Base-by-base conservation (phyloP, 140 eudicot species). In the Ambrosia hybrid region DNA sequence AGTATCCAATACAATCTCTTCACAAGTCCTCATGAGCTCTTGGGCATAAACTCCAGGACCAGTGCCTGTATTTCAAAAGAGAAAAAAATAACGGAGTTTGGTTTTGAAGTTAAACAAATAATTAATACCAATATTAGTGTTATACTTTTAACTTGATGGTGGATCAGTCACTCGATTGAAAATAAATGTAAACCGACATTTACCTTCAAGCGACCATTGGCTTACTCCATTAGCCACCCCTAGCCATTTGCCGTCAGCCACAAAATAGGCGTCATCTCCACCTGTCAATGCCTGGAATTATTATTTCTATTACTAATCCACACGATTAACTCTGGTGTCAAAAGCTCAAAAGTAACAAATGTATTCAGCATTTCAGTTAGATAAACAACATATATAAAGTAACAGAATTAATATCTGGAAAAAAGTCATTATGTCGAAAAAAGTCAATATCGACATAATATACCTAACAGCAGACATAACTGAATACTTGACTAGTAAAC, bases 241-340 rank as follows among this genome's bases (percentile, higher is more conserved):
- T 68, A 92, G 67, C 92, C 95, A 92, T 71, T 86, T 85, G 30
- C 82, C 67, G 68, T 75, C 79, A 78, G 87, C 68, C 39, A 88
- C 67, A 80, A 89, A 89, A 75, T 76, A 92, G 46, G 96, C 95
- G 74, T 92, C 98, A 74, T 89, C 92, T 71, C 93, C 92, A 92
- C 98, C 98, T 92, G 96, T 75, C 95, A 87, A 89, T 72, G 82
- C 98, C 98, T 92, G 96, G 92, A 84, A 92, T 87, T 86, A 92
- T 87, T 89, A 92, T 85, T 79, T 80, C 83, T 67, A 92, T 92
- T 85, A 92, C 95, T 87, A 61, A 75, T 70, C 87, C 78, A 65
- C 17, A 52, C 45, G 67, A 41, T 72, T 49, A 60, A 51, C 30
- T 49, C 67, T 85, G 59, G 63, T 75, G 75, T 52, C 41, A 48